phyloP scores from a whole-genome alignment of 2,329 filamentous ascomycete genomes.

The Ilyonectria sp. region DNA sequence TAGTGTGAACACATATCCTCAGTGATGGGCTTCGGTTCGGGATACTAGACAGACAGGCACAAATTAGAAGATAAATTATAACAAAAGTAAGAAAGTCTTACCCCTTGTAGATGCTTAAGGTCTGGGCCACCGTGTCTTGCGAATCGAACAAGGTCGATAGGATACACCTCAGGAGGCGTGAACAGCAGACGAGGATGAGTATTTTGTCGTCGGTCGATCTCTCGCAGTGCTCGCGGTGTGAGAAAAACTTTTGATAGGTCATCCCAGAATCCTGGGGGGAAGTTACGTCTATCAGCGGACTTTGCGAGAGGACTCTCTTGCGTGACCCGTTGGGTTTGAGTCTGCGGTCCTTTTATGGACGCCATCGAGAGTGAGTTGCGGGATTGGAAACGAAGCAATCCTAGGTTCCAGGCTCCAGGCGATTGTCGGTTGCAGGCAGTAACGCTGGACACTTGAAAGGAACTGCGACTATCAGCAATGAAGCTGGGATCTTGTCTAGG shows the following conservation, averaged over 20 bases:
- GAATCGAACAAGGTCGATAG: neutral
- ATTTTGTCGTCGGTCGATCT: neutral
- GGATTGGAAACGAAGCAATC: neutral
- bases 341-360: neutral
- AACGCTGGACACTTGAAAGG: neutral
- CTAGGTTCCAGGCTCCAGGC: neutral
- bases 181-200: neutral
- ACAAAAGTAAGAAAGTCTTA: neutral
- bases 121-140: neutral
- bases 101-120: neutral
- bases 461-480: too few species aligned
- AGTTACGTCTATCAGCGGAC: neutral
- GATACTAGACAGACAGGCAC: neutral
- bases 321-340: neutral
- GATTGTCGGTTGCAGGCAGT: neutral
- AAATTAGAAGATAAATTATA: neutral
- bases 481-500: too few species aligned
- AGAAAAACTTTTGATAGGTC: neutral
- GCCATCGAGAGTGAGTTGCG: neutral
- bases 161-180: neutral
- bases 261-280: neutral
- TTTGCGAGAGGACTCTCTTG: neutral
- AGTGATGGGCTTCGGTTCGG: conserved; percentile 1
- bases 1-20: conserved; percentile 4
- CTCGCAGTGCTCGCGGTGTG: neutral